Conservation (phyloP, 805 yeast genomes). For the Candida tibetensis region DNA sequence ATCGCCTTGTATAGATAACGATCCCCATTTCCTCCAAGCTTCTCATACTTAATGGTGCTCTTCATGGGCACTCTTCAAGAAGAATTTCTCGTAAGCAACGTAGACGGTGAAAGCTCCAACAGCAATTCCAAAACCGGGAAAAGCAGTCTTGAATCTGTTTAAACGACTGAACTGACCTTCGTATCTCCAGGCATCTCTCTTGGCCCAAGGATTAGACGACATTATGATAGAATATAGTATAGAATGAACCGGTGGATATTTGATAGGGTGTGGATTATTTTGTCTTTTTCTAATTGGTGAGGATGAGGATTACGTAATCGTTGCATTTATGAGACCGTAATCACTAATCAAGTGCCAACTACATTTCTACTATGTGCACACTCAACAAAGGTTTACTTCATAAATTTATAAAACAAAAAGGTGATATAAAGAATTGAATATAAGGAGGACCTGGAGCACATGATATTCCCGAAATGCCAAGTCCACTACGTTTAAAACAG, state of each 20-base stretch:
- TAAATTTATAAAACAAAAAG: no score
- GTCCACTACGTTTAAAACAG: no score
- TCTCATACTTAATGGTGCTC: slow-evolving; percentile 19
- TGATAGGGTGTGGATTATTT: not conserved
- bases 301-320: slow-evolving; percentile 3
- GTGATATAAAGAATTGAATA: no score
- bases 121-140: slow-evolving; percentile 82
- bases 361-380: no score
- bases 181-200: slow-evolving; percentile 89
- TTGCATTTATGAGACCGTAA: no score
- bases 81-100: slow-evolving; percentile 57
- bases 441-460: no score
- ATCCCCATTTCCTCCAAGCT: no score
- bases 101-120: slow-evolving; percentile 69
- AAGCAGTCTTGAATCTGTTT: slow-evolving; percentile 64
- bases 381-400: no score
- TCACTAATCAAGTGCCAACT: no score
- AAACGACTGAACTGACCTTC: slow-evolving; percentile 74
- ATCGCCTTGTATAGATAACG: no score
- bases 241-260: no score
- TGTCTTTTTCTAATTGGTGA: slow-evolving; percentile 4
- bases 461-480: no score
- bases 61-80: slow-evolving; percentile 30
- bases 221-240: not conserved
- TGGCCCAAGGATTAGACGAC: slow-evolving; percentile 28